Evolutionary conservation across 805 yeast species (phyloP).

Genomic region (Candida cerambycidarum): DNA sequence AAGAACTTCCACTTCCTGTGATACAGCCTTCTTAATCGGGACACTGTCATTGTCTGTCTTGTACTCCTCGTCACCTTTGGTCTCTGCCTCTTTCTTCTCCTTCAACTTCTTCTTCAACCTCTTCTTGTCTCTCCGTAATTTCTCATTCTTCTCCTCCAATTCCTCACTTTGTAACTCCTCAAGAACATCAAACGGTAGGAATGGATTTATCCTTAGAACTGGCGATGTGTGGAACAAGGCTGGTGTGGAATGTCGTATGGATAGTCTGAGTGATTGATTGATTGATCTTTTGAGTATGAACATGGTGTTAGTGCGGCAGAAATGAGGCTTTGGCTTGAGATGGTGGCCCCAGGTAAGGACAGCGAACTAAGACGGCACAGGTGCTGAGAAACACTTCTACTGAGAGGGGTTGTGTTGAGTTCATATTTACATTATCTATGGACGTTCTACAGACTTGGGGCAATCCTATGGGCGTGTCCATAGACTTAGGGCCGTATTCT

Average conservation of each 20-base stretch:
- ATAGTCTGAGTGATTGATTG: neutral
- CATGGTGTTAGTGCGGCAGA: neutral
- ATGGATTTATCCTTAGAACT: slow-evolving; percentile 29
- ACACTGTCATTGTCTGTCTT: slow-evolving; percentile 12
- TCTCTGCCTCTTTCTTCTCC: neutral
- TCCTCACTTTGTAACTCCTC: slow-evolving; percentile 38
- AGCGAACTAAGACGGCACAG: too few relatives aligned
- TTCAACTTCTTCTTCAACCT: slow-evolving; percentile 22
- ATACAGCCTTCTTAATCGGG: slow-evolving; percentile 11
- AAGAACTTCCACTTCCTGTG: slow-evolving; percentile 9
- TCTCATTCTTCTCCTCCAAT: slow-evolving; percentile 25
- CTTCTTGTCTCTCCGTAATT: slow-evolving; percentile 28
- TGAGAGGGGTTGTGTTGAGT: too few relatives aligned
- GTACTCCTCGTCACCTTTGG: slow-evolving; percentile 12
- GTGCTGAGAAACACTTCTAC: too few relatives aligned
- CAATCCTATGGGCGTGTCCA: too few relatives aligned
- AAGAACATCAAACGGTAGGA: slow-evolving; percentile 42
- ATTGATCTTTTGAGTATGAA: neutral
- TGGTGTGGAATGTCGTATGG: neutral
- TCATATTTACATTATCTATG: too few relatives aligned
- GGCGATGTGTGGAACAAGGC: slow-evolving; percentile 1
- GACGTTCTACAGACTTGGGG: too few relatives aligned
- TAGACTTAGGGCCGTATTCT: too few relatives aligned
- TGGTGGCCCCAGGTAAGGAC: too few relatives aligned
- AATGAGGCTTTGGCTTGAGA: too few relatives aligned